phyloP scores from a whole-genome alignment of 768 basidiomycete genomes.

The Cystofilobasidium macerans region DNA sequence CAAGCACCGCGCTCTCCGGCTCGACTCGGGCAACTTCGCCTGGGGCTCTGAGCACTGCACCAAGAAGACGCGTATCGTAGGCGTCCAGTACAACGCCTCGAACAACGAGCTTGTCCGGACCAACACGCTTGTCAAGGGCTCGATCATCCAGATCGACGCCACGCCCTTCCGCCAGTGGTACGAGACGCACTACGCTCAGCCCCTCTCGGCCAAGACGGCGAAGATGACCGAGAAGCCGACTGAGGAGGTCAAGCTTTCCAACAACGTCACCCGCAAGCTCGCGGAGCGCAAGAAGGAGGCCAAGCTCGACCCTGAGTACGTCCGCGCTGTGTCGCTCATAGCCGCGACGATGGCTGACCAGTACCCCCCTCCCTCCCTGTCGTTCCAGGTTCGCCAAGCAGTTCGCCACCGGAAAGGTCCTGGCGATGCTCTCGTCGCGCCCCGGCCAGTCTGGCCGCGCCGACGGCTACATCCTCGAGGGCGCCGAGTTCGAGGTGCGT shows the following conservation, averaged over 20 bases:
- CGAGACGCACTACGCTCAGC: conserved; percentile 92
- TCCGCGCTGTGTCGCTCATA: background rate
- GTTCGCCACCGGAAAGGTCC: conserved; percentile 88
- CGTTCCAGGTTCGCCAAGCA: conserved; percentile 46
- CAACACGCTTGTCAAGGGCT: conserved; percentile 95
- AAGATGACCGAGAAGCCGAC: conserved; percentile 40
- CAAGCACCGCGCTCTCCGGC: conserved; percentile 91
- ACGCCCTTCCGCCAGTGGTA: conserved; percentile 99
- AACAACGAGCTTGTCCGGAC: conserved; percentile 99
- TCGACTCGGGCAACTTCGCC: conserved; percentile 95
- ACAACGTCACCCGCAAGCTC: conserved; percentile 75
- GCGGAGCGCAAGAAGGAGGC: conserved; percentile 89
- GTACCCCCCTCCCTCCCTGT: background rate
- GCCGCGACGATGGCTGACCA: background rate
- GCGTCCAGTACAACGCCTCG: conserved; percentile 88
- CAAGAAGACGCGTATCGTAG: conserved; percentile 88
- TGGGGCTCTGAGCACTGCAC: conserved; percentile 95
- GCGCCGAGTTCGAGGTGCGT: conserved; percentile 72
- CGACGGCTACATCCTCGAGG: conserved; percentile 96
- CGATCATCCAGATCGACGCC: conserved; percentile 95
- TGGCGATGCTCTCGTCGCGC: conserved; percentile 83
- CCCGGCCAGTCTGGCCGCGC: conserved; percentile 94
- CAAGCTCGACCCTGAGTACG: conserved; percentile 60
- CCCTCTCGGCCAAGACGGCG: conserved; percentile 55
- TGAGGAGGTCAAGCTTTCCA: conserved; percentile 65